Evolutionary conservation across 768 basidiomycete species (phyloP).

Genomic region (Suillus luteus): DNA sequence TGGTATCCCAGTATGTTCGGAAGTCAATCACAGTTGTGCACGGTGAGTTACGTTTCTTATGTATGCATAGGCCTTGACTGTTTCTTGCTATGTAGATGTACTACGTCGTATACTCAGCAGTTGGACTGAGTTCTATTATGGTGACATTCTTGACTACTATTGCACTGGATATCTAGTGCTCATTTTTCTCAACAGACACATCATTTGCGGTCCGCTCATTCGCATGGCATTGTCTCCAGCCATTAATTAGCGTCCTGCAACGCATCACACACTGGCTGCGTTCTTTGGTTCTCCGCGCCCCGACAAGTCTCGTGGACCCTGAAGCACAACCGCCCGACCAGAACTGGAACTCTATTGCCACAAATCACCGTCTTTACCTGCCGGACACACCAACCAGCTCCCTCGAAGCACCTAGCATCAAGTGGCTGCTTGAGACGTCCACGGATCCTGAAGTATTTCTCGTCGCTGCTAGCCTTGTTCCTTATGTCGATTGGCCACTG

Average conservation of each 20-base stretch:
- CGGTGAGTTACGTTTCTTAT: not conserved
- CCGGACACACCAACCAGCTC: not conserved
- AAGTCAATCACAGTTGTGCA: not conserved
- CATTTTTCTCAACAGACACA: too few relatives aligned
- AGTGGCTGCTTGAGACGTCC: constrained; percentile 8
- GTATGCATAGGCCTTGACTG: too few relatives aligned
- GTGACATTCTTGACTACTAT: not conserved
- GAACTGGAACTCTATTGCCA: not conserved
- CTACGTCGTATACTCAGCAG: not conserved
- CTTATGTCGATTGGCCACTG: not conserved
- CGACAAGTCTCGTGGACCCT: too few relatives aligned
- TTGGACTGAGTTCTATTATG: not conserved
- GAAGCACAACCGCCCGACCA: not conserved
- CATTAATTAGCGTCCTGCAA: too few relatives aligned
- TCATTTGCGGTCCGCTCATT: too few relatives aligned
- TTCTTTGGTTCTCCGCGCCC: too few relatives aligned
- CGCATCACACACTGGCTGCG: too few relatives aligned
- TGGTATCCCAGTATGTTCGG: not conserved
- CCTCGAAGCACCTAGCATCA: constrained; percentile 6
- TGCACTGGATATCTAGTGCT: too few relatives aligned
- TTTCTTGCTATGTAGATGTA: too few relatives aligned
- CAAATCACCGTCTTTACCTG: not conserved
- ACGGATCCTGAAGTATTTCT: too few relatives aligned
- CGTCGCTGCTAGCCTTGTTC: not conserved
- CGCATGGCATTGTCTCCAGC: too few relatives aligned